Percentiles rank a stretch among this genome's conserved stretches.
Evolutionary conservation across 768 basidiomycete species (phyloP).

Genomic region (Boletus rubroflammeus): DNA sequence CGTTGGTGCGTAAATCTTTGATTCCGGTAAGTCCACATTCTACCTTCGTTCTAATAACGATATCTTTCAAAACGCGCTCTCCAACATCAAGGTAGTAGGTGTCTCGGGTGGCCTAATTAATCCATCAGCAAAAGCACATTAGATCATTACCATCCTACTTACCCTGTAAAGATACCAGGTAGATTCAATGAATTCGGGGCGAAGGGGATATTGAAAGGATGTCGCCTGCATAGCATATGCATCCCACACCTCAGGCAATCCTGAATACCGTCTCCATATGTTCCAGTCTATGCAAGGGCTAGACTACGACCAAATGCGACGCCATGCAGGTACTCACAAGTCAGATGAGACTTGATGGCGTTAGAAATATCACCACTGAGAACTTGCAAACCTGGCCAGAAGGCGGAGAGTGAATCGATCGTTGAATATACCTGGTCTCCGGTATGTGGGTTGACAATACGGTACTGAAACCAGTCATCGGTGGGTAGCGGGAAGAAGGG

Average conservation of each 20-base stretch:
- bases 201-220: constrained; percentile 73
- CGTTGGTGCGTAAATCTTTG: constrained; percentile 70
- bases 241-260: constrained; percentile 91
- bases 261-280: constrained; percentile 83
- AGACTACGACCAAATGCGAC: neutral
- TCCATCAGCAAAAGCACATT: neutral
- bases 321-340: constrained; percentile 50
- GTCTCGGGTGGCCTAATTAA: constrained; percentile 80
- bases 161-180: constrained; percentile 95
- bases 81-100: constrained; percentile 91
- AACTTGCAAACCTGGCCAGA: constrained; percentile 96
- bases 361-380: constrained; percentile 81
- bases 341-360: constrained; percentile 88
- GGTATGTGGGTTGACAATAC: constrained; percentile 73
- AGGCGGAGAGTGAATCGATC: constrained; percentile 95
- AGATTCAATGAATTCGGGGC: constrained; percentile 93
- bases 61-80: constrained; percentile 76
- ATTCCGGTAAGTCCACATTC: constrained; percentile 85
- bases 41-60: constrained; percentile 71
- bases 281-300: constrained; percentile 68
- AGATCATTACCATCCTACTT: constrained; percentile 20
- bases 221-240: constrained; percentile 69
- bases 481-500: neutral
- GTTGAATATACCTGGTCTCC: constrained; percentile 73
- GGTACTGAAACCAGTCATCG: constrained; percentile 53